Conservation (phyloP, 1,284 basidiomycete genomes). For the Erythrobasidium hasegawianum region DNA sequence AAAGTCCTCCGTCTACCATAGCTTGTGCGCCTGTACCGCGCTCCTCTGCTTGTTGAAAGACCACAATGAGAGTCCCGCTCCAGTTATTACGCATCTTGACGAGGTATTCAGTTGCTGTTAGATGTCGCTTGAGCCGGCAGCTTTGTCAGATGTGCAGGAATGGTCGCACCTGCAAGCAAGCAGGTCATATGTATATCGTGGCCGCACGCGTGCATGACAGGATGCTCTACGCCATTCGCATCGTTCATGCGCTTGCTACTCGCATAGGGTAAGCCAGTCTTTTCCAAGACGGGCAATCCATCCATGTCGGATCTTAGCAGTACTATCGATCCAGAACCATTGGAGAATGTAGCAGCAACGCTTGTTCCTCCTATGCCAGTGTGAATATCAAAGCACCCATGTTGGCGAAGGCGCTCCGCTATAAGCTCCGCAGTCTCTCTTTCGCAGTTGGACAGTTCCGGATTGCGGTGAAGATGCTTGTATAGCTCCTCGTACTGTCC, state of each 20-base stretch:
- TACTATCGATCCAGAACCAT: constrained; percentile 4
- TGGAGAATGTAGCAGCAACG: constrained; percentile 3
- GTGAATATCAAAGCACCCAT: constrained; percentile 4
- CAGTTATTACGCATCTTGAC: not conserved
- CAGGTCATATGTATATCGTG: constrained; percentile 24
- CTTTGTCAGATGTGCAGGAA: too few species aligned
- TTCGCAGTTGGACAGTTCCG: constrained; percentile 19
- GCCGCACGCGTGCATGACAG: constrained; percentile 18
- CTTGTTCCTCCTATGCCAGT: constrained; percentile 13
- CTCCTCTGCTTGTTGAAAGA: constrained; percentile 18
- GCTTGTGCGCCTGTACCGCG: constrained; percentile 15
- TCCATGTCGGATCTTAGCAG: constrained; percentile 17
- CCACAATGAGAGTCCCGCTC: constrained; percentile 11
- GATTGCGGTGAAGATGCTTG: constrained; percentile 21
- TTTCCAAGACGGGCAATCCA: constrained; percentile 12
- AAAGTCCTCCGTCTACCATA: constrained; percentile 17
- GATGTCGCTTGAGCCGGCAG: too few species aligned
- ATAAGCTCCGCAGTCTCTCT: not conserved
- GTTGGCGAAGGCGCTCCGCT: not conserved
- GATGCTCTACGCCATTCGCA: not conserved
- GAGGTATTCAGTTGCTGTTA: constrained; percentile 3
- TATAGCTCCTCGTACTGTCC: constrained; percentile 5
- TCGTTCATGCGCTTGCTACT: not conserved
- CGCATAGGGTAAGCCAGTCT: constrained; percentile 11
- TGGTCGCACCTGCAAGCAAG: constrained; percentile 1